phyloP scores from a whole-genome alignment of 2,329 filamentous ascomycete genomes.

The Sporothrix schenckii region DNA sequence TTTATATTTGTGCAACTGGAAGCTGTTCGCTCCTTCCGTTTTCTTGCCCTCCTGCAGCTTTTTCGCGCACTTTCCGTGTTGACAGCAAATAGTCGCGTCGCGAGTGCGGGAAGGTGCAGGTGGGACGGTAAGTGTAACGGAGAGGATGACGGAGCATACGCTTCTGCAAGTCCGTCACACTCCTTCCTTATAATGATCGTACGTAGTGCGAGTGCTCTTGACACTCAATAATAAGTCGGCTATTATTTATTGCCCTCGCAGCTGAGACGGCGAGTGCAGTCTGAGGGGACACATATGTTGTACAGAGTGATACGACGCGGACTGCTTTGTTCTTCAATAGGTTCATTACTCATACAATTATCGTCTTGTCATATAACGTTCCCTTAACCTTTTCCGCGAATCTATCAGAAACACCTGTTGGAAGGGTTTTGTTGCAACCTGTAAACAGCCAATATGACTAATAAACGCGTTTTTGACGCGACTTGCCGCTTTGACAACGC shows the following conservation, averaged over 20 bases:
- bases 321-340: too few species aligned
- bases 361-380: too few species aligned
- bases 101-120: constrained; percentile 25
- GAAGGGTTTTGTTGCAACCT: neutral
- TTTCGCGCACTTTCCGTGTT: constrained; percentile 31
- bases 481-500: constrained; percentile 19
- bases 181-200: constrained; percentile 3
- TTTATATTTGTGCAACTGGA: constrained; percentile 24
- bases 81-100: constrained; percentile 17
- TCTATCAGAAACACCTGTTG: neutral
- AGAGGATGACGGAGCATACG: neutral
- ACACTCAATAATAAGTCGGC: too few species aligned
- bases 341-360: too few species aligned
- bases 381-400: neutral
- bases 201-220: neutral
- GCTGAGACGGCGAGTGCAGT: too few species aligned
- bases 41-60: constrained; percentile 16
- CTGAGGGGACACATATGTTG: too few species aligned
- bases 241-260: too few species aligned
- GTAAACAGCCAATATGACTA: constrained; percentile 29
- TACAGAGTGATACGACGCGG: too few species aligned
- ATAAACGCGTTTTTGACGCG: constrained; percentile 31
- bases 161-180: neutral
- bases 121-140: neutral
- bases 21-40: constrained; percentile 27